Base-by-base conservation (phyloP, 2,329 filamentous ascomycete genomes). In the Knufia petricola region DNA sequence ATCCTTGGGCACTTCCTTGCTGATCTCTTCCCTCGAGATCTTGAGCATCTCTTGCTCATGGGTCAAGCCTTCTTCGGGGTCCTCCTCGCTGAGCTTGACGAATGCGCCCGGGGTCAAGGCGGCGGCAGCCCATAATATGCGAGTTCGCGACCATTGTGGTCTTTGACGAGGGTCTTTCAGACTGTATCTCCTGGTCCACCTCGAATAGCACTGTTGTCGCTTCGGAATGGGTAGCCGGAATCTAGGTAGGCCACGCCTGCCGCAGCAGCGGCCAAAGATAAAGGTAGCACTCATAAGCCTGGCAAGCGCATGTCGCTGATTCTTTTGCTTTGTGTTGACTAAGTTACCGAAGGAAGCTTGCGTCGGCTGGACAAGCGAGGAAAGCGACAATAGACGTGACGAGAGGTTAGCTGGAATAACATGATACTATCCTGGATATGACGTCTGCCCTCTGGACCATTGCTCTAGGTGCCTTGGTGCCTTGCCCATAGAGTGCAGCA, bases 41-140 rank as follows among this genome's bases (percentile, higher is more conserved):
- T 88, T 79, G 12, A 95, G 76, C 90, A 95, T 95, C 55, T 87
- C 84, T 66, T 77, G 77, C 68, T 95, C 89, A 21, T 79, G 78
- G 2, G 89, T 95, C 60, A 84, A 73, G 21, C 69, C 69, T 19
- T 69, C 63, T 47, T 65, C 64, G 38, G 63, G 60, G 23, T 73
- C 66, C 38, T 76, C 68, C 53, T 78, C 70, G 42, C 73, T 72
- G 37, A 82, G 66, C 48, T 76, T 68, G 32, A 84, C 72, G 53
- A 82, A 81, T 1, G 74, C 77, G 3, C 71, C 73, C 0, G 79
- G 77, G 20, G 71, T 75, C 44, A 82, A 64, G 4, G 67, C 65
- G n/a, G 70, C 69, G 3, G 67, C 66, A 10, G 70, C 69, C 48
- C 67, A 58, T 3, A 70, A 50, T 15, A 69, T 48, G 26, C 49